Conservation (phyloP, 169 alveolate species). For the Plasmodium gonderi region DNA sequence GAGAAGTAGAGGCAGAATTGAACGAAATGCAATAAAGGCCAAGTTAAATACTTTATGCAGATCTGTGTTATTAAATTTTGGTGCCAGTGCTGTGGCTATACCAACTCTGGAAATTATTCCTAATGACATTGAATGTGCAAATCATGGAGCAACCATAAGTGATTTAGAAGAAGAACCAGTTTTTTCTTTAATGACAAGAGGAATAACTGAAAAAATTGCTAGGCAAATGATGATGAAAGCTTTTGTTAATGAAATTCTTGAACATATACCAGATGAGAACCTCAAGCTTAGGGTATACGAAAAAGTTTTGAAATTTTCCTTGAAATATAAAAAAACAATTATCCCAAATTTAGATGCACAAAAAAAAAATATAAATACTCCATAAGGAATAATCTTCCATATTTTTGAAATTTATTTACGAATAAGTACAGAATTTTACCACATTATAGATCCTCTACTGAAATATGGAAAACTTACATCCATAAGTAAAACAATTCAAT, state of each 20-base stretch:
- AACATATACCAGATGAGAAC: constrained; percentile 63
- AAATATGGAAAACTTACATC: no score
- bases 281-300: constrained; percentile 37
- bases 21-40: constrained; percentile 78
- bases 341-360: background rate
- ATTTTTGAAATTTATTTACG: background rate
- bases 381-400: background rate
- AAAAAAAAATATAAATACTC: background rate
- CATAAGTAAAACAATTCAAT: background rate
- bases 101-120: constrained; percentile 83
- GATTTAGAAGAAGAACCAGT: constrained; percentile 81
- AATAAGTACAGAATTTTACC: background rate
- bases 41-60: constrained; percentile 76
- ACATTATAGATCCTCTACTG: no score
- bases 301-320: constrained; percentile 44
- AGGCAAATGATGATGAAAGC: constrained; percentile 77
- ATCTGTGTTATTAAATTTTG: constrained; percentile 76
- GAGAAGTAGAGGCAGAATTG: constrained; percentile 81
- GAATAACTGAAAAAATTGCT: constrained; percentile 67
- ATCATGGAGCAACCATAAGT: constrained; percentile 80
- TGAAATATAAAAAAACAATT: constrained; percentile 8
- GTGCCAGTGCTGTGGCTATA: constrained; percentile 79
- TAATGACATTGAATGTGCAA: constrained; percentile 77
- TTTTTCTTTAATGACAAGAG: constrained; percentile 78
- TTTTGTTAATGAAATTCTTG: constrained; percentile 66